Base-by-base conservation (phyloP, 768 basidiomycete species). In the Phanerodontia chrysosporium region DNA sequence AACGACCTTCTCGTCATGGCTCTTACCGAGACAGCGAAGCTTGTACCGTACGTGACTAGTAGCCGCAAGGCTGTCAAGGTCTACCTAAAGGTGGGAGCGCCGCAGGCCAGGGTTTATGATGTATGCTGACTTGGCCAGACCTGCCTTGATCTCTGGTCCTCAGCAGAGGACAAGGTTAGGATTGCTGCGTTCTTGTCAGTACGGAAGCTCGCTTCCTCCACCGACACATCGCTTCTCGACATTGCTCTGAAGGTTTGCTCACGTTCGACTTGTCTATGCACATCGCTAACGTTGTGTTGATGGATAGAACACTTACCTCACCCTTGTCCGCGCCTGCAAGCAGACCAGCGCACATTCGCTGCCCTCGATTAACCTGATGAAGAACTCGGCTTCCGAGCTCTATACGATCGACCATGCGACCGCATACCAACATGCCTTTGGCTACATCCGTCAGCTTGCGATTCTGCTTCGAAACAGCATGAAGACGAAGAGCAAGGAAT, bases 351-450 rank as follows among this genome's bases (percentile, higher is more conserved):
- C 84, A 1, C 86, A 96, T 73, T 93, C 90, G 3, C 76, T 98
- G 9, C 95, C 96, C 22, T 85, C 90, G 2, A 90, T 98, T 72
- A 96, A 91, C 66, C 75, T 98, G 45, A 96, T 98, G 93, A 99
- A 99, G 73, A 97, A 98, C 71, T 92, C 95, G 6, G 96, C 95
- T 0, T 90, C 92, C 0, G 95, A 97, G 68, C 76, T 98, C 1
- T 99, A 91, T 74, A 88, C 86, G 63, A 73, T 94, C 53, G 80
- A 90, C 66, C 88, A 87, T 60, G 78, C 81, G 14, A 73, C 78
- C 9, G 79, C 92, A 12, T 98, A 98, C 72, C 94, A 95, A 66
- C 95, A 97, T 66, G 94, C 94, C 2, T 99, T 98, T 75, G 87
- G 89, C 9, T 98, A 94, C 72, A 95, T 98, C 63, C 86, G 97